These are phyloP conservation scores for Corylus americana DNA, from an alignment of 306 rosid species.

Conservation along the genomic window DNA sequence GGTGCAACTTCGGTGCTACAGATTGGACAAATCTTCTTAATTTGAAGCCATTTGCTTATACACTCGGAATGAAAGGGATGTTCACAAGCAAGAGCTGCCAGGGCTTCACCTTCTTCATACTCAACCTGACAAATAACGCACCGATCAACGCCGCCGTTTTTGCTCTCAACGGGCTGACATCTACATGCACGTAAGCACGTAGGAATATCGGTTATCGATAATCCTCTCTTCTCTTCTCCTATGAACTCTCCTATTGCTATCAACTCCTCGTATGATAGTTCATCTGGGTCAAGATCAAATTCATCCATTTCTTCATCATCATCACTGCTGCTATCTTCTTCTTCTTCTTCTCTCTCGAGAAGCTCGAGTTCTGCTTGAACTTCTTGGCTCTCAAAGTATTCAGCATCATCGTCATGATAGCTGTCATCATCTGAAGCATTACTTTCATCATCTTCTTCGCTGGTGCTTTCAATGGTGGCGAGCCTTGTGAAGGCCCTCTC, in stretches of 20 bases:
- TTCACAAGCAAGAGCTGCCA: conserved; percentile 67
- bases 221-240: conserved; percentile 77
- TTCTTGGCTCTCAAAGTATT: conserved; percentile 35
- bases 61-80: conserved; percentile 86
- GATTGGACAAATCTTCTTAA: conserved; percentile 84
- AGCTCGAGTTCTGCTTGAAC: conserved; percentile 39
- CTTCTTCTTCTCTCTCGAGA: conserved; percentile 34
- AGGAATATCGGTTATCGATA: conserved; percentile 57
- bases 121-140: conserved; percentile 92
- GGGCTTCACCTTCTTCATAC: conserved; percentile 63
- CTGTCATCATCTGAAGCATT: conserved; percentile 21
- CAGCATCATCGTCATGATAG: conserved; percentile 32
- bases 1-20: conserved; percentile 64
- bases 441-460: conserved; percentile 27
- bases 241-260: conserved; percentile 71
- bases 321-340: conserved; percentile 17
- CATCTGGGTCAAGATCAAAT: conserved; percentile 55
- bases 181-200: conserved; percentile 46
- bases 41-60: conserved; percentile 78
- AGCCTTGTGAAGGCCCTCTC: conserved; percentile 44
- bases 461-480: conserved; percentile 53
- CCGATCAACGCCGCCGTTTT: conserved; percentile 47
- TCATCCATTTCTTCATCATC: conserved; percentile 45
- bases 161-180: conserved; percentile 24
- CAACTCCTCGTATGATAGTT: conserved; percentile 75